A percentile compares a stretch with the other conserved stretches of the same genome.
Evolutionary conservation across 2,329 filamentous ascomycete genomes (phyloP).

Genomic region (Fusarium sp.): DNA sequence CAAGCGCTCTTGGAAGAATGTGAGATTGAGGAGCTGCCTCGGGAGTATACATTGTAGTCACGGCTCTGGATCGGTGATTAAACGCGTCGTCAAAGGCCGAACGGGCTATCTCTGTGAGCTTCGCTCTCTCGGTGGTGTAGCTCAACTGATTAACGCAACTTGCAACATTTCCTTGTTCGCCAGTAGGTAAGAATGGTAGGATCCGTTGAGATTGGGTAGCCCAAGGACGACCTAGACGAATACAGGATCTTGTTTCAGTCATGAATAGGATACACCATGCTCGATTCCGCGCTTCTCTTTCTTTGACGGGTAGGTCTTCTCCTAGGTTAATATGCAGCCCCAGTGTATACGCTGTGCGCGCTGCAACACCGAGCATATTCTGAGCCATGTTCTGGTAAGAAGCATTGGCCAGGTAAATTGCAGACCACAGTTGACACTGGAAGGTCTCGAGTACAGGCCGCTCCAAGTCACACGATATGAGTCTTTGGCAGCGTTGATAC

Average conservation of each 20-base stretch:
- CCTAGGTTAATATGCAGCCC: background rate
- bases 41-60: fast-evolving
- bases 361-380: background rate
- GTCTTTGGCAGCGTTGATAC: background rate
- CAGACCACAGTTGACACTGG: background rate
- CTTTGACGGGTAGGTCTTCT: fast-evolving
- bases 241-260: background rate
- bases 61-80: fast-evolving
- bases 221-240: background rate
- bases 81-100: background rate
- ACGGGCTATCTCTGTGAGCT: background rate
- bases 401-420: background rate
- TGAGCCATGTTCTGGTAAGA: background rate
- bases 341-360: background rate
- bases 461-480: background rate
- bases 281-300: background rate
- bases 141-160: fast-evolving
- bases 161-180: fast-evolving
- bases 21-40: background rate
- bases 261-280: background rate
- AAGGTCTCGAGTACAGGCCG: background rate
- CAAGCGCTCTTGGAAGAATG: fast-evolving
- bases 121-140: background rate
- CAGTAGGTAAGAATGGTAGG: background rate
- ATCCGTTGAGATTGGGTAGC: background rate